phyloP scores from a whole-genome alignment of 2,329 filamentous ascomycete species.

The Colletotrichum tanaceti region DNA sequence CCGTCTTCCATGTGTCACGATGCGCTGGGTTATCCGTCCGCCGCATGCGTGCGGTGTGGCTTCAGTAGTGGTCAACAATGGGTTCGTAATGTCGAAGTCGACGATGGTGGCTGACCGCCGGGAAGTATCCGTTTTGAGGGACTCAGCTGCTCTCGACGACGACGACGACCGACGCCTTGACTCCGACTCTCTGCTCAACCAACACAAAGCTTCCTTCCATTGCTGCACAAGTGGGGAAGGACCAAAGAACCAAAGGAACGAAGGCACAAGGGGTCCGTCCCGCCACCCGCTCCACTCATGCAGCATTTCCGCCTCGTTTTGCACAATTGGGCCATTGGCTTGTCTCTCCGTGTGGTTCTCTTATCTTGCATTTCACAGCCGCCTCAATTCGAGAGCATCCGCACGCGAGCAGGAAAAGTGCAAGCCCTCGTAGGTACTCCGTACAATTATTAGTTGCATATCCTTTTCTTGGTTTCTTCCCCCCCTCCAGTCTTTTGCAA shows the following conservation, averaged over 20 bases:
- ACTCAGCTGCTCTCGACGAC: neutral
- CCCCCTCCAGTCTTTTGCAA: no score
- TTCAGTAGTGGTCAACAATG: neutral
- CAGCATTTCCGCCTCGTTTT: slow-evolving; percentile 7
- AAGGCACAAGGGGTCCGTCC: neutral
- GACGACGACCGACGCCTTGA: no score
- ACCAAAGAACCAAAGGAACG: neutral
- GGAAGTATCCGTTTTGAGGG: no score
- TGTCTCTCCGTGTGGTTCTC: slow-evolving; percentile 10
- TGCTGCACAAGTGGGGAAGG: neutral
- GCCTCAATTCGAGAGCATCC: neutral
- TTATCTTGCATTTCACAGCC: slow-evolving; percentile 9
- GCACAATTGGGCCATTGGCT: slow-evolving; percentile 7
- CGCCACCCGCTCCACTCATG: slow-evolving; percentile 3
- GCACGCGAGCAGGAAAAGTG: neutral
- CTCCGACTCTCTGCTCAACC: no score
- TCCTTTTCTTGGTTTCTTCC: no score
- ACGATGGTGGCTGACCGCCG: neutral
- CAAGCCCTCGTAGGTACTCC: neutral
- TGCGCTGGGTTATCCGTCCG: no score
- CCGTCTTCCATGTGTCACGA: neutral
- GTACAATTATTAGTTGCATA: no score
- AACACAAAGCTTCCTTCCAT: neutral
- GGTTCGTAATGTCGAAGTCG: neutral
- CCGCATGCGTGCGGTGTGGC: neutral